A percentile compares a stretch with the other conserved stretches of the same genome.
phyloP scores from a whole-genome alignment of 129 eudicot species.

The Tagetes erecta region DNA sequence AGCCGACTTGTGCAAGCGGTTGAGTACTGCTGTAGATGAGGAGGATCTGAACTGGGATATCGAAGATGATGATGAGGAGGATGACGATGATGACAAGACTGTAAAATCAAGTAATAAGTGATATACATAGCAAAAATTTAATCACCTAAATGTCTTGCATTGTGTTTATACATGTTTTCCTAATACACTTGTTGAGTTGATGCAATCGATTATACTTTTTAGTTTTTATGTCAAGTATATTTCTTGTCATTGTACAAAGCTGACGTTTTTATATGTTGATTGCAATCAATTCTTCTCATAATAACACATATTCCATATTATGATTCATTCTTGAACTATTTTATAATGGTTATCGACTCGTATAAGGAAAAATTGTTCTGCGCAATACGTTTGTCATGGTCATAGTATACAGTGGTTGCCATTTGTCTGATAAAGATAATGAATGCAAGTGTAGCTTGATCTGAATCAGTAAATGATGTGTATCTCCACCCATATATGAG shows the following conservation, averaged over 20 bases:
- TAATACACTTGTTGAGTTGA: neutral
- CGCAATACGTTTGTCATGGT: neutral
- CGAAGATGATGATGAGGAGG: conserved; percentile 75
- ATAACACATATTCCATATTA: conserved; percentile 18
- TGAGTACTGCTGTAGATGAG: conserved; percentile 65
- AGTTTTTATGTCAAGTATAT: conserved; percentile 6
- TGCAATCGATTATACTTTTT: conserved; percentile 21
- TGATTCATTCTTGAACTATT: neutral
- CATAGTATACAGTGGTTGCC: neutral
- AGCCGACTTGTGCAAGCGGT: conserved; percentile 52
- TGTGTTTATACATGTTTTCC: conserved; percentile 17
- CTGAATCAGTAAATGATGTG: too few species aligned
- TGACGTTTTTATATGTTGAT: conserved; percentile 21
- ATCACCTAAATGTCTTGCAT: conserved; percentile 18
- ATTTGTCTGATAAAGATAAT: neutral
- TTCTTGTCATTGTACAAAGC: conserved; percentile 17
- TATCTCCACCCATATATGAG: too few species aligned
- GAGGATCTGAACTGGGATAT: conserved; percentile 89
- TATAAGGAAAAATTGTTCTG: neutral
- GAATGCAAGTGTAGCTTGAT: too few species aligned
- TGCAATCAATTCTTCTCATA: conserved; percentile 31
- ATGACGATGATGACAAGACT: conserved; percentile 2
- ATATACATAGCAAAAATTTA: neutral
- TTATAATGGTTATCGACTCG: neutral
- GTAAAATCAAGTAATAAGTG: conserved; percentile 40